Conservation (phyloP, 2,329 filamentous ascomycete species). For the Ophiostoma triangulosporum region DNA sequence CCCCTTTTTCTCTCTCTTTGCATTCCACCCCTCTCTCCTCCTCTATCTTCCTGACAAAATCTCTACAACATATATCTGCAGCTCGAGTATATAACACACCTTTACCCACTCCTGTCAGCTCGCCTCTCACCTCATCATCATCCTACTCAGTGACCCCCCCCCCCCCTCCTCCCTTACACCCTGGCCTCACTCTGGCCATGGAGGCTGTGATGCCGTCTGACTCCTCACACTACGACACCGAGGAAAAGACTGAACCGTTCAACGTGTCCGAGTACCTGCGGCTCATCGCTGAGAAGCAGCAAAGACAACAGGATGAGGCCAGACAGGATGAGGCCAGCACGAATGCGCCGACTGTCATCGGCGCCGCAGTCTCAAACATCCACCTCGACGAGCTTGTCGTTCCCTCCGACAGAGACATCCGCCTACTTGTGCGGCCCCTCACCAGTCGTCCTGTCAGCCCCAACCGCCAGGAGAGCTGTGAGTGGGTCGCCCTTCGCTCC, state of each 20-base stretch:
- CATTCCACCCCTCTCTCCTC: neutral
- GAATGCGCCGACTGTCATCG: neutral
- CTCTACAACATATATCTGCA: neutral
- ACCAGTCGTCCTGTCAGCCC: constrained; percentile 41
- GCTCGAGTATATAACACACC: no score
- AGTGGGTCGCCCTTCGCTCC: constrained; percentile 42
- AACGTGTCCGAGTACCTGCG: constrained; percentile 41
- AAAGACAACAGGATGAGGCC: constrained; percentile 18
- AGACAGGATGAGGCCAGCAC: neutral
- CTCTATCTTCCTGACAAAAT: neutral
- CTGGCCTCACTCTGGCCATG: no score
- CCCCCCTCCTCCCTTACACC: constrained; percentile 1
- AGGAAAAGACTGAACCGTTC: constrained; percentile 46
- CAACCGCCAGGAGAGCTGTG: constrained; percentile 38
- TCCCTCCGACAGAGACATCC: constrained; percentile 36
- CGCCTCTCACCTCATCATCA: neutral
- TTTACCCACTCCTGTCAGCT: no score
- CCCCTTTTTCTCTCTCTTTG: neutral
- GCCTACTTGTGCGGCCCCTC: constrained; percentile 42
- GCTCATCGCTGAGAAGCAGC: constrained; percentile 17
- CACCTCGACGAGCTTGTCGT: constrained; percentile 37
- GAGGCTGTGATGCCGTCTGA: neutral
- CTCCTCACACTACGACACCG: constrained; percentile 21
- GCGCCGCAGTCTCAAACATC: constrained; percentile 22
- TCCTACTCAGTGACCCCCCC: neutral